Evolutionary conservation across 2,329 filamentous ascomycete genomes (phyloP).

Genomic region (Blumeria hordei): DNA sequence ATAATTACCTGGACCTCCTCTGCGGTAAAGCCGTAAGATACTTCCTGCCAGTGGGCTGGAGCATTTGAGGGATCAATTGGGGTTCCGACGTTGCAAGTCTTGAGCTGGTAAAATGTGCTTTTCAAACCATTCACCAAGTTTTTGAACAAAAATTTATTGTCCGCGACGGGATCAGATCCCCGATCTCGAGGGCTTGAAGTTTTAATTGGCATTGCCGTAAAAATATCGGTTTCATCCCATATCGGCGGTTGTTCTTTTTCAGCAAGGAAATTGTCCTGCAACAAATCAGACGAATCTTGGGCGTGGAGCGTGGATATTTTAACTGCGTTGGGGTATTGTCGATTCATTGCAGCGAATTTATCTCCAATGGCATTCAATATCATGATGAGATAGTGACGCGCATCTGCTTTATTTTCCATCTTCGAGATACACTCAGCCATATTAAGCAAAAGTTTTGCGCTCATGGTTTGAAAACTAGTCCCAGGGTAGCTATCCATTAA

Average conservation of each 20-base stretch:
- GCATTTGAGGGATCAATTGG: conserved; percentile 54
- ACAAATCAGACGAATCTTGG: conserved; percentile 37
- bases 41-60: conserved; percentile 79
- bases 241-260: conserved; percentile 62
- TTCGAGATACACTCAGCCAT: conserved; percentile 97
- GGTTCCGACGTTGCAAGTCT: conserved; percentile 58
- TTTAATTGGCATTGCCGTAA: conserved; percentile 87
- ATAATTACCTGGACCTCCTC: conserved; percentile 93
- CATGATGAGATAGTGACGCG: conserved; percentile 86
- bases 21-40: conserved; percentile 87
- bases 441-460: conserved; percentile 83
- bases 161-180: conserved; percentile 68
- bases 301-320: conserved; percentile 65
- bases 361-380: conserved; percentile 95
- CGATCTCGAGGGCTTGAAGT: conserved; percentile 77
- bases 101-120: conserved; percentile 86
- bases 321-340: conserved; percentile 81
- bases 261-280: conserved; percentile 58
- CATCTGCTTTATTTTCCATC: conserved; percentile 78
- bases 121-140: conserved; percentile 90
- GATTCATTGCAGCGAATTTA: conserved; percentile 96
- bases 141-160: conserved; percentile 96
- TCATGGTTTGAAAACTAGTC: conserved; percentile 99
- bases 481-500: conserved; percentile 88
- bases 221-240: conserved; percentile 97